These are phyloP conservation scores for Scedosporium apiospermum DNA, from an alignment of 2,329 filamentous ascomycete genomes.

Conservation along the genomic window DNA sequence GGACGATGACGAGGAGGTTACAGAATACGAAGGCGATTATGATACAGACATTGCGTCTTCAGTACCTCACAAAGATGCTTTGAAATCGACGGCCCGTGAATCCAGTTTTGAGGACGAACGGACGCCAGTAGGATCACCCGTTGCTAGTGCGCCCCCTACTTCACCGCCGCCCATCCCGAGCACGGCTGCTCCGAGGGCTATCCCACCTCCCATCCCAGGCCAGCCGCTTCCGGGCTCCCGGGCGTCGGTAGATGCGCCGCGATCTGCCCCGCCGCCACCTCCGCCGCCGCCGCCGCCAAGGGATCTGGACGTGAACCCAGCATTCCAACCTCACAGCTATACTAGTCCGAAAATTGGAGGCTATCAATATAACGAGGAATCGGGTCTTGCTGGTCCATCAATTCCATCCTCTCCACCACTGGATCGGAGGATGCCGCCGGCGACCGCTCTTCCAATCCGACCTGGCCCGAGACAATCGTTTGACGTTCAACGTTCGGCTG, in stretches of 20 bases:
- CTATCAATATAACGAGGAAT: constrained; percentile 32
- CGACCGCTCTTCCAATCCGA: neutral
- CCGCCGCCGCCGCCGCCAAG: constrained; percentile 13
- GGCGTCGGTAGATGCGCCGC: constrained; percentile 54
- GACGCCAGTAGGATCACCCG: constrained; percentile 42
- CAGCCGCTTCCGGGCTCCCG: constrained; percentile 35
- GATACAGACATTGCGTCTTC: constrained; percentile 95
- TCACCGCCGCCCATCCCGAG: constrained; percentile 46
- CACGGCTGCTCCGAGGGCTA: constrained; percentile 41
- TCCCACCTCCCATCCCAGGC: constrained; percentile 56
- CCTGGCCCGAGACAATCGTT: constrained; percentile 20
- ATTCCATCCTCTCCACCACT: constrained; percentile 30
- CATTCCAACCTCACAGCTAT: constrained; percentile 61
- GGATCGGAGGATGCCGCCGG: constrained; percentile 34
- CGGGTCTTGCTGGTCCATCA: constrained; percentile 38
- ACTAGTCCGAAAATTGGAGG: constrained; percentile 23
- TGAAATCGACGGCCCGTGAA: constrained; percentile 73
- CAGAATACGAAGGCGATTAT: constrained; percentile 95
- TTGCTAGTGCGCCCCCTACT: constrained; percentile 31
- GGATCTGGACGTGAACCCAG: constrained; percentile 42
- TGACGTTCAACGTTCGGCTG: constrained; percentile 29
- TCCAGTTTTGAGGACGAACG: constrained; percentile 63
- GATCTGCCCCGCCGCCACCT: constrained; percentile 23
- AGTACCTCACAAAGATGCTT: constrained; percentile 84
- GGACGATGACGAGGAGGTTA: constrained; percentile 69